Evolutionary conservation across 2,329 filamentous ascomycete genomes (phyloP).

Genomic region (Sclerotinia borealis): DNA sequence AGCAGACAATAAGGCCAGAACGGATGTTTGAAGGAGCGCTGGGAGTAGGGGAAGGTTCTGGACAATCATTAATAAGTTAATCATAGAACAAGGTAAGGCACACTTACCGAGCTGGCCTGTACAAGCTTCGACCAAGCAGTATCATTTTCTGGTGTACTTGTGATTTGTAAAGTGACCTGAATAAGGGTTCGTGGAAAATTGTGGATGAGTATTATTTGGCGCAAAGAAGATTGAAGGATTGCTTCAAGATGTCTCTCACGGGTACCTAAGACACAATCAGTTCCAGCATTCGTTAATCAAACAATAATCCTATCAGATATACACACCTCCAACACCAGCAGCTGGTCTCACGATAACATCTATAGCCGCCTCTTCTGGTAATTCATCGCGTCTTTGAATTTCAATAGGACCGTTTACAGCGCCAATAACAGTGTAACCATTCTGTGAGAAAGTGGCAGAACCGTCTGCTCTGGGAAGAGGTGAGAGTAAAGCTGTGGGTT

Average conservation of each 20-base stretch:
- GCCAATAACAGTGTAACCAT: conserved; percentile 74
- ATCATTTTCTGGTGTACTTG: conserved; percentile 61
- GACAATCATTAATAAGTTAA: conserved; percentile 13
- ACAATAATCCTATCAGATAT: conserved; percentile 3
- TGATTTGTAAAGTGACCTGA: conserved; percentile 75
- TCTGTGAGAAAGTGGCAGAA: conserved; percentile 68
- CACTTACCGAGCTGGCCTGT: conserved; percentile 52
- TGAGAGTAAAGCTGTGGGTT: conserved; percentile 44
- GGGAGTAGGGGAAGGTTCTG: conserved; percentile 77
- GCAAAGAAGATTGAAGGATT: conserved; percentile 64
- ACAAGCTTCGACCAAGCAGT: conserved; percentile 54
- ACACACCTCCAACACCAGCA: conserved; percentile 71
- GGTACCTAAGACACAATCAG: conserved; percentile 42
- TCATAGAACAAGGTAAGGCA: conserved; percentile 11
- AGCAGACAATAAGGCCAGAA: conserved; percentile 74
- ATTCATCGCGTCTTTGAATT: conserved; percentile 79
- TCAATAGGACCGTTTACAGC: conserved; percentile 92
- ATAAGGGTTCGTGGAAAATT: conserved; percentile 72
- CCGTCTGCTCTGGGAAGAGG: conserved; percentile 68
- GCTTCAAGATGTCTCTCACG: conserved; percentile 78
- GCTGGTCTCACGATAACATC: conserved; percentile 87
- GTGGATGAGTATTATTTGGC: conserved; percentile 67
- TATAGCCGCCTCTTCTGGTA: conserved; percentile 83
- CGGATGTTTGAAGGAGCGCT: conserved; percentile 71
- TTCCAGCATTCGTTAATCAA: not conserved